These are phyloP conservation scores for Chamaecyparis obtusa DNA, from an alignment of 75 land plant species.

Conservation along the genomic window DNA sequence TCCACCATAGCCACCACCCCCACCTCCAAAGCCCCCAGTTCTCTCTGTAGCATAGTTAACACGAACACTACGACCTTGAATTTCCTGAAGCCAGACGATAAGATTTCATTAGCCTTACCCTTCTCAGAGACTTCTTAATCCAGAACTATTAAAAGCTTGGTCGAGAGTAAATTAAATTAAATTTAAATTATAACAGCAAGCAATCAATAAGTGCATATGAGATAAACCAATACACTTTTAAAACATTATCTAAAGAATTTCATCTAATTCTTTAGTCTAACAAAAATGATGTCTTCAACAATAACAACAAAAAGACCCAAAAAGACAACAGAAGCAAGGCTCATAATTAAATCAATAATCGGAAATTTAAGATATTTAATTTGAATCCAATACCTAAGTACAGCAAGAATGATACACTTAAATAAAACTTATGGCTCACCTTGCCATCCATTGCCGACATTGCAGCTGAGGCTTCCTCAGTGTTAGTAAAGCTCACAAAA, in stretches of 20 bases:
- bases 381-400: background rate
- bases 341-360: background rate
- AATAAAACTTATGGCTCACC: constrained; percentile 21
- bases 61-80: constrained; percentile 35
- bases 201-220: background rate
- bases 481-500: constrained; percentile 55
- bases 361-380: background rate
- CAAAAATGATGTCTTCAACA: background rate
- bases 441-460: constrained; percentile 72
- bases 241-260: background rate
- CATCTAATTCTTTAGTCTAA: background rate
- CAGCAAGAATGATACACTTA: background rate
- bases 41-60: constrained; percentile 43
- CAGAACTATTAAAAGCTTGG: background rate
- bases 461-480: constrained; percentile 50
- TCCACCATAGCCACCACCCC: constrained; percentile 12
- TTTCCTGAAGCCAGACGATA: constrained; percentile 16
- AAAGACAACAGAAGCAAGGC: background rate
- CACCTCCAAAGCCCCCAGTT: constrained; percentile 11
- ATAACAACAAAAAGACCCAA: background rate
- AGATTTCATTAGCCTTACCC: background rate
- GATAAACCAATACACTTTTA: background rate
- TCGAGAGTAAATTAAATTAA: background rate
- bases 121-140: background rate
- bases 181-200: background rate